phyloP scores from a whole-genome alignment of 371 early-diverging fungal species.

The Lichtheimia ornata region DNA sequence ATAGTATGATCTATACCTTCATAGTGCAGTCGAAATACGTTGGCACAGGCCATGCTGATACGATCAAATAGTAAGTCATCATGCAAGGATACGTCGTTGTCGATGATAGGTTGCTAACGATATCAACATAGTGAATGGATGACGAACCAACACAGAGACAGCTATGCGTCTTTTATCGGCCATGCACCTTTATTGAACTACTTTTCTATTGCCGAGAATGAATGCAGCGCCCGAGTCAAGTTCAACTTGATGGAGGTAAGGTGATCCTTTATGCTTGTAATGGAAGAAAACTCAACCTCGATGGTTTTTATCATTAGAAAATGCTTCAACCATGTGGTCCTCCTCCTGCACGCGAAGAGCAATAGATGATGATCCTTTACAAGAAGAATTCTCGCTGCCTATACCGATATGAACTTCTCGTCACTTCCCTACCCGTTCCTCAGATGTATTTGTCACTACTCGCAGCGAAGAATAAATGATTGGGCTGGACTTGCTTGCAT shows the following conservation, averaged over 20 bases:
- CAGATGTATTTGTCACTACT: no score
- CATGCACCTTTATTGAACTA: slow-evolving; percentile 75
- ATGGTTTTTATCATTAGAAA: slow-evolving; percentile 72
- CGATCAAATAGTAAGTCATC: slow-evolving; percentile 73
- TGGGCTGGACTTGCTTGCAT: no score
- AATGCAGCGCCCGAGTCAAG: slow-evolving; percentile 75
- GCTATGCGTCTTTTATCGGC: slow-evolving; percentile 78
- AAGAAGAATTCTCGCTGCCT: no score
- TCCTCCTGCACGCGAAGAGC: slow-evolving; percentile 61
- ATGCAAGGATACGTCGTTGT: neutral
- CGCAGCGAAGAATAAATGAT: no score
- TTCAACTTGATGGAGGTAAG: slow-evolving; percentile 74
- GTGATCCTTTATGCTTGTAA: neutral
- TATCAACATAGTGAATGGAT: slow-evolving; percentile 74
- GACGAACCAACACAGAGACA: slow-evolving; percentile 84
- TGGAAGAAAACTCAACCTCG: neutral
- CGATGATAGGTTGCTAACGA: neutral
- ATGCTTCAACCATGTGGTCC: slow-evolving; percentile 80
- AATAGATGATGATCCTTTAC: slow-evolving; percentile 14
- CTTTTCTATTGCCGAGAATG: slow-evolving; percentile 86
- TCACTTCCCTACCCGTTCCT: no score
- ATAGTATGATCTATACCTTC: neutral
- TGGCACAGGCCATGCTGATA: slow-evolving; percentile 94
- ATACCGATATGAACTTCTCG: no score
- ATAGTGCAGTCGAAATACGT: slow-evolving; percentile 85